Evolutionary conservation across 2,329 filamentous ascomycete species (phyloP).

Genomic region (Aspergillus unguis): DNA sequence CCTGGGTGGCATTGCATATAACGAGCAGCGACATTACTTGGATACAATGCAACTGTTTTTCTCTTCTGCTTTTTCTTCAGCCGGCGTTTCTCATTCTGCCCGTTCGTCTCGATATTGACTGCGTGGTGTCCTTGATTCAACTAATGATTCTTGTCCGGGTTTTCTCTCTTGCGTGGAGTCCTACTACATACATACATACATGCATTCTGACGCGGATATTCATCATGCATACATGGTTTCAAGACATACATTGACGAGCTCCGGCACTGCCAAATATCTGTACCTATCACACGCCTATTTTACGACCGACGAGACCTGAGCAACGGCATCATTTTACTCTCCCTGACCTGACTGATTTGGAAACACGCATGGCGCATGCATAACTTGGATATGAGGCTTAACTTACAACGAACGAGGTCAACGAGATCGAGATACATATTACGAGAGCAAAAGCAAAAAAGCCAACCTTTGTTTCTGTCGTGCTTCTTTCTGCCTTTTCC

Average conservation of each 20-base stretch:
- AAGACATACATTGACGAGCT: slow-evolving; percentile 1
- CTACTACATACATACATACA: background rate
- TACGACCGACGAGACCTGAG: slow-evolving; percentile 8
- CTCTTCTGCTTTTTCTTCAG: slow-evolving; percentile 14
- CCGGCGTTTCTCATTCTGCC: slow-evolving; percentile 19
- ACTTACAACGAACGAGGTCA: background rate
- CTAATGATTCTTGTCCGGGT: background rate
- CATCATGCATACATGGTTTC: background rate
- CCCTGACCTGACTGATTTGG: background rate
- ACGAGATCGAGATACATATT: no score
- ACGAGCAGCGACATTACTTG: slow-evolving; percentile 22
- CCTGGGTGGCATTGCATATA: slow-evolving; percentile 15
- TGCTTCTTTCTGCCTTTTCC: no score
- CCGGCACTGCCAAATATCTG: background rate
- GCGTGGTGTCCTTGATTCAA: background rate
- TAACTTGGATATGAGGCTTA: background rate
- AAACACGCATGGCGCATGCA: background rate
- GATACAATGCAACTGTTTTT: slow-evolving; percentile 11
- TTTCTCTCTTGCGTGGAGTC: background rate
- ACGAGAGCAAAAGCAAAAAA: no score
- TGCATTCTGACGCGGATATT: background rate
- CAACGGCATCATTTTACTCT: slow-evolving; percentile 2
- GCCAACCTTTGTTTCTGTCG: no score
- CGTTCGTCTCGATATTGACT: background rate
- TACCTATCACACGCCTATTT: background rate